Evolutionary conservation across 192 early-diverging fungal species (phyloP), one percentile per base, ranked within the genome.

Genomic region (Bifiguratus adelaidae): DNA sequence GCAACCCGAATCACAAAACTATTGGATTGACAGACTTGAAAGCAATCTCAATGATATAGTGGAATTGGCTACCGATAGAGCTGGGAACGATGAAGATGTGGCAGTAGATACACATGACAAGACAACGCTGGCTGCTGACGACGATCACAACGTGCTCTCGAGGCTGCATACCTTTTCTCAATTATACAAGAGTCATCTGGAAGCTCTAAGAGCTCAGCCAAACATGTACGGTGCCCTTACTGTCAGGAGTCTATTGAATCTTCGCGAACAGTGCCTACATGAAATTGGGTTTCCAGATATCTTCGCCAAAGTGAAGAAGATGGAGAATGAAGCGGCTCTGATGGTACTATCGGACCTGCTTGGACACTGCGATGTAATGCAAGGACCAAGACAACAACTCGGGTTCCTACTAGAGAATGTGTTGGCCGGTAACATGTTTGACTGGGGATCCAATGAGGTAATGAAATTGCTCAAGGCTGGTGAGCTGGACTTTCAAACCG

Each of bases 361-460:
- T 7, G 32, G 45, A 1, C 44, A 62, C 6, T 37, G 71, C n/a
- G 84, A 87, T 46, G 47, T 41, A 15, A 24, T 80, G 7, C 9
- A 15, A 1, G 59, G 69, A 32, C n/a, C 24, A 12, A 24, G 22
- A 7, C 54, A 50, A 13, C 48, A 52, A 28, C 19, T 85, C 27
- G 62, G 52, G 16, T 28, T 52, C 30, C 51, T 89, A 30, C 41
- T 86, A 40, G 67, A 72, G 22, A 85, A 90, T 52, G 70, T 84
- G 19, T 53, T 89, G 41, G 81, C 85, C 7, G 83, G 86, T 18
- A 90, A 90, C 58, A 89, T 89, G 86, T 89, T 80, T 41, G 86
- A 90, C 63, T 90, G 87, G 86, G 76, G 86, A 2, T 72, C 81
- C 1, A 60, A 68, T 21, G 57, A 63, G 23, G 64, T 90, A 28